Percentiles rank a stretch among this genome's conserved stretches.
These are phyloP conservation scores for Picochlorum sp. DNA, from an alignment of 139 green algal genomes.

Conservation along the genomic window DNA sequence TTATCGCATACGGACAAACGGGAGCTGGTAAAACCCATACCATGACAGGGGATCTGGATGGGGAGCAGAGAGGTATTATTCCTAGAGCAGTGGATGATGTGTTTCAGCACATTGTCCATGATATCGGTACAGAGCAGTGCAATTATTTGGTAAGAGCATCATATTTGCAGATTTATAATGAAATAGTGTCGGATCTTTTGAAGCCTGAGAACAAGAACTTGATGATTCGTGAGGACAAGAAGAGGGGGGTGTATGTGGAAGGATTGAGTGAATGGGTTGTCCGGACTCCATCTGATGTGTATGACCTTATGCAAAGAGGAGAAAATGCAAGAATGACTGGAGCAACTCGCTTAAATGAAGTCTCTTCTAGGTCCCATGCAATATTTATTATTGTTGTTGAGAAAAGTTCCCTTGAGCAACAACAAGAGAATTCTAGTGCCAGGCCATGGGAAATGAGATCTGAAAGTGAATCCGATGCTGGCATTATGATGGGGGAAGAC, in stretches of 20 bases:
- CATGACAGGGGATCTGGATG: conserved; percentile 65
- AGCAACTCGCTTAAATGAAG: conserved; percentile 89
- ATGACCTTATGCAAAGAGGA: conserved; percentile 75
- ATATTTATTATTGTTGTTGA: conserved; percentile 96
- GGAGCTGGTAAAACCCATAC: conserved; percentile 81
- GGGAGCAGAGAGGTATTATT: conserved; percentile 71
- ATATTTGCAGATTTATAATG: conserved; percentile 98
- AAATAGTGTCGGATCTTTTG: conserved; percentile 89
- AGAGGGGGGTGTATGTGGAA: conserved; percentile 78
- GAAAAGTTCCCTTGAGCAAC: conserved; percentile 49
- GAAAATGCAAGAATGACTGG: conserved; percentile 66
- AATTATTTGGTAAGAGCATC: conserved; percentile 91
- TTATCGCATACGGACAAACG: conserved; percentile 87
- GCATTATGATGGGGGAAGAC: background rate
- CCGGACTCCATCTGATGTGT: conserved; percentile 59
- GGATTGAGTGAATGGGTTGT: conserved; percentile 93
- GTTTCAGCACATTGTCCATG: conserved; percentile 79
- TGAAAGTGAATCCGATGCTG: conserved; percentile 11
- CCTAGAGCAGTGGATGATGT: conserved; percentile 88
- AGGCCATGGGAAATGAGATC: background rate
- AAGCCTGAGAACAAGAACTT: conserved; percentile 80
- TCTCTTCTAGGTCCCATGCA: conserved; percentile 69
- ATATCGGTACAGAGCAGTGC: conserved; percentile 38
- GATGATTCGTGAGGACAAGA: conserved; percentile 75
- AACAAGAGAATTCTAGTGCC: background rate